Percentiles rank a stretch among this genome's conserved stretches.
These are phyloP conservation scores for Ceratocystis eucalypticola DNA, from an alignment of 2,329 filamentous ascomycete species.

Conservation along the genomic window DNA sequence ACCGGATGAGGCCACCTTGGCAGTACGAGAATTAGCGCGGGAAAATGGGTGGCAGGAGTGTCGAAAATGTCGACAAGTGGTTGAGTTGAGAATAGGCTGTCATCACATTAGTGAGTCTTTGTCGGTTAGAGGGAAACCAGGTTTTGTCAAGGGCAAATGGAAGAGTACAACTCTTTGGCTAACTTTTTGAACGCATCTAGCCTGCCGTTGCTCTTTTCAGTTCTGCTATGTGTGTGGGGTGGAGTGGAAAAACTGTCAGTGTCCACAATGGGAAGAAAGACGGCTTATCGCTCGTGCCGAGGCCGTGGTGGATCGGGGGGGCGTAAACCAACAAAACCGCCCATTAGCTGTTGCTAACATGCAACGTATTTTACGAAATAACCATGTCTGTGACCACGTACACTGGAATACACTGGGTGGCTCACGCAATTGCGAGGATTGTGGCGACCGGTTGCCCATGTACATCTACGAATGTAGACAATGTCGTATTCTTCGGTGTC, in stretches of 20 bases:
- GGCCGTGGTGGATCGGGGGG: not conserved
- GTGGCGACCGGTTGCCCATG: constrained; percentile 26
- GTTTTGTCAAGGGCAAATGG: not conserved
- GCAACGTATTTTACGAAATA: constrained; percentile 25
- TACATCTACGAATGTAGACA: constrained; percentile 36
- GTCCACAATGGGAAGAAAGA: constrained; percentile 29
- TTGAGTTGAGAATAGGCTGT: constrained; percentile 40
- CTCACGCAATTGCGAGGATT: constrained; percentile 30
- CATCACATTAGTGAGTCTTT: constrained; percentile 42
- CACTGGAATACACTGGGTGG: constrained; percentile 28
- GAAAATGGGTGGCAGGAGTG: constrained; percentile 41
- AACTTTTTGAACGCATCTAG: constrained; percentile 22
- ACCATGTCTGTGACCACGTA: constrained; percentile 30
- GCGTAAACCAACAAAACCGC: not conserved
- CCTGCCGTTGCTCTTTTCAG: constrained; percentile 33
- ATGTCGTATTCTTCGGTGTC: constrained; percentile 34
- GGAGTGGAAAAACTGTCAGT: constrained; percentile 30
- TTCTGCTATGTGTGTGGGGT: constrained; percentile 39
- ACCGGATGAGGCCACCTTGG: constrained; percentile 29
- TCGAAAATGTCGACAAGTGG: constrained; percentile 31
- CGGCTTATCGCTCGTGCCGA: constrained; percentile 14
- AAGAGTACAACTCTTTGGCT: constrained; percentile 2
- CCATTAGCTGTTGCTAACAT: constrained; percentile 21
- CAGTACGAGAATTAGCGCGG: constrained; percentile 30
- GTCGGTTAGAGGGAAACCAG: not conserved